Conservation (phyloP, 2,329 filamentous ascomycete genomes). For the Aureobasidium sp. region DNA sequence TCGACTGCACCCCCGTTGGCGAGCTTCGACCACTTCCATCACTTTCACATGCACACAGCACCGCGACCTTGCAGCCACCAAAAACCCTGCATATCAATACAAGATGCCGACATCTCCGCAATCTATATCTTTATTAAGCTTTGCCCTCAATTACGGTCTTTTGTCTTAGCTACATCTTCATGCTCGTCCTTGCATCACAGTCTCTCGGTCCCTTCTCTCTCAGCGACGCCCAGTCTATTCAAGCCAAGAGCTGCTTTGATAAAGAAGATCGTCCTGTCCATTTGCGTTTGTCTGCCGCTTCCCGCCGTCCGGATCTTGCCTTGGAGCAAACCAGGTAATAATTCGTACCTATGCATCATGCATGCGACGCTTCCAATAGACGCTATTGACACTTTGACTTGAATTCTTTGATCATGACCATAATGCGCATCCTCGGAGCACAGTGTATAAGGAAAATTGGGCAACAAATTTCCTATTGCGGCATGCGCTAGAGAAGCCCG, state of each 20-base stretch:
- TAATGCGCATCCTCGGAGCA: neutral
- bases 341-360: neutral
- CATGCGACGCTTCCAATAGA: slow-evolving; percentile 4
- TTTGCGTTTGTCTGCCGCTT: neutral
- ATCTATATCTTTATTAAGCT: neutral
- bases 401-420: neutral
- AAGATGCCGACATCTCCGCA: slow-evolving; percentile 6
- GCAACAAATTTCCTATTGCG: neutral
- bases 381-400: neutral
- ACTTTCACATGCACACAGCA: neutral
- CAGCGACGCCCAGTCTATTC: neutral
- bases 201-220: neutral
- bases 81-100: neutral
- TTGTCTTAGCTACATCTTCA: neutral
- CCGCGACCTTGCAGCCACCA: neutral
- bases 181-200: neutral
- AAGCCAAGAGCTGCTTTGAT: neutral
- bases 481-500: neutral
- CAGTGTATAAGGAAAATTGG: neutral
- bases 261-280: neutral
- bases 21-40: neutral
- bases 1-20: slow-evolving; percentile 1
- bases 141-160: neutral
- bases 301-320: neutral
- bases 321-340: neutral